Conservation (phyloP, 345 rosid genomes). For the Toxicodendron radicans region DNA sequence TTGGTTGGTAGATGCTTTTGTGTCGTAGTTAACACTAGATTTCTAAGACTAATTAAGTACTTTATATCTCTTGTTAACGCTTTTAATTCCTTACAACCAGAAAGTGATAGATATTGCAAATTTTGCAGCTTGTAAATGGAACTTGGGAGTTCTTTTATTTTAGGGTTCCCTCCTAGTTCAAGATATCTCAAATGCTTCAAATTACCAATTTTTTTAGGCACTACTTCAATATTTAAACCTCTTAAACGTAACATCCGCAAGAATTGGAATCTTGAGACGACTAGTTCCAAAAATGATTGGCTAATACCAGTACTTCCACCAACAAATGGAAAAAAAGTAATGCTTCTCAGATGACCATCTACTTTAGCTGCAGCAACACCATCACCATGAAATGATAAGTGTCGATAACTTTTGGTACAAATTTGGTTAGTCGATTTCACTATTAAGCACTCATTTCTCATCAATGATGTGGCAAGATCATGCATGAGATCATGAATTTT, state of each 20-base stretch:
- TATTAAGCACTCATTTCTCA: background rate
- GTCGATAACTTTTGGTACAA: background rate
- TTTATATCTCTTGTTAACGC: conserved; percentile 24
- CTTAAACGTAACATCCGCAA: conserved; percentile 19
- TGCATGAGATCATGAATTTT: background rate
- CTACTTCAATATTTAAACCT: conserved; percentile 14
- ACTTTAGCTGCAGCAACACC: background rate
- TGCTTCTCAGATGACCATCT: conserved; percentile 9
- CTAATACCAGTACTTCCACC: conserved; percentile 1
- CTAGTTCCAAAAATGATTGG: background rate
- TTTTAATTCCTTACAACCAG: conserved; percentile 17
- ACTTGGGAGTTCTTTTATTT: conserved; percentile 20
- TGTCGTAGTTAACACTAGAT: conserved; percentile 19
- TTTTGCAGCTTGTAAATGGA: conserved; percentile 27
- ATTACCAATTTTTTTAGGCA: background rate
- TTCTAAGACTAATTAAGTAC: conserved; percentile 25
- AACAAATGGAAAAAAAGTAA: conserved; percentile 9
- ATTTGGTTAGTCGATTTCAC: background rate
- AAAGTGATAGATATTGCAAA: conserved; percentile 23
- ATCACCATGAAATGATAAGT: background rate
- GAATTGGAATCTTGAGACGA: conserved; percentile 15
- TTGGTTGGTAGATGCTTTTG: conserved; percentile 20
- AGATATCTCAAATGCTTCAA: conserved; percentile 36
- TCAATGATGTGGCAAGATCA: background rate
- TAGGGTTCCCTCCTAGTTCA: background rate